A percentile compares a stretch with the other conserved stretches of the same genome.
phyloP scores from a whole-genome alignment of 2,329 filamentous ascomycete species.

The Arthrobotrys conoides region DNA sequence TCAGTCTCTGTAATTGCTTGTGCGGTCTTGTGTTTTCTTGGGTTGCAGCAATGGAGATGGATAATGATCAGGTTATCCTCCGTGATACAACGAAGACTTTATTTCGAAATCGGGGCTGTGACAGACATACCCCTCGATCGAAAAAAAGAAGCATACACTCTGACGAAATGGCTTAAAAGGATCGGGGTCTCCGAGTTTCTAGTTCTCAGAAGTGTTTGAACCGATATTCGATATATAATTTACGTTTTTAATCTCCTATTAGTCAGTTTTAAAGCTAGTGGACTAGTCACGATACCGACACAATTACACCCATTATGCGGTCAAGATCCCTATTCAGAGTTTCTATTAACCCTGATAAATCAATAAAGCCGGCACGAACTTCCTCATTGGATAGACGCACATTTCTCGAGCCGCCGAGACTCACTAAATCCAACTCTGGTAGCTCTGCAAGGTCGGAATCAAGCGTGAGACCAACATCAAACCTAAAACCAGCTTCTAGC shows the following conservation, averaged over 20 bases:
- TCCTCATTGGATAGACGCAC: conserved; percentile 21
- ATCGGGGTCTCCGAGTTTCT: not conserved
- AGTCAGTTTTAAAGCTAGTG: not conserved
- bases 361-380: conserved; percentile 10
- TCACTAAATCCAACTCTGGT: conserved; percentile 5
- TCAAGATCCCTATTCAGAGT: conserved; percentile 29
- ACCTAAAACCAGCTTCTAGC: not conserved
- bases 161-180: not conserved
- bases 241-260: not conserved
- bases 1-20: conserved; percentile 10
- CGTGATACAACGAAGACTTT: conserved; percentile 18
- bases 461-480: not conserved
- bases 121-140: not conserved
- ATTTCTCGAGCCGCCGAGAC: conserved; percentile 17
- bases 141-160: not conserved
- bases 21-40: conserved; percentile 22
- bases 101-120: conserved; percentile 24
- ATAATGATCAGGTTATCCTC: conserved; percentile 1
- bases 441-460: conserved; percentile 1
- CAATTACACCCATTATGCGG: conserved; percentile 3
- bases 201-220: not conserved
- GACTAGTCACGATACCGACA: not conserved
- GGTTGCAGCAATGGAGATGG: conserved; percentile 7
- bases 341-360: conserved; percentile 19
- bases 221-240: not conserved